A percentile compares a stretch with the other conserved stretches of the same genome.
Conservation (phyloP, 2,329 filamentous ascomycete genomes). For the Pestalotiopsis fici region DNA sequence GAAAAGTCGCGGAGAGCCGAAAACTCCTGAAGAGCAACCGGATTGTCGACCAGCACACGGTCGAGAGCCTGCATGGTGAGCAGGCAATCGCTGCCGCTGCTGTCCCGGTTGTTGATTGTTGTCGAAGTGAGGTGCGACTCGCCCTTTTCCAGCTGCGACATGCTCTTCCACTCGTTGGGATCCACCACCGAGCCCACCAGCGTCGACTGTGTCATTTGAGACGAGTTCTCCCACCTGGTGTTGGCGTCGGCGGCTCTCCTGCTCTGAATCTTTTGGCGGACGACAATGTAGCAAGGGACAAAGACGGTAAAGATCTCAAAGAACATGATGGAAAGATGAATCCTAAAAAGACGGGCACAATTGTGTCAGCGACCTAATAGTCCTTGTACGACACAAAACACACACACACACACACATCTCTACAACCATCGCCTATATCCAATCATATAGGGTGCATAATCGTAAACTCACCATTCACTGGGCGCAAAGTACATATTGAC, state of each 20-base stretch:
- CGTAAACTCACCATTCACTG: constrained; percentile 47
- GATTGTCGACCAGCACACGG: constrained; percentile 59
- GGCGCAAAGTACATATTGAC: constrained; percentile 51
- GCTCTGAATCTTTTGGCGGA: constrained; percentile 22
- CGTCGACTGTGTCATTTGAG: constrained; percentile 16
- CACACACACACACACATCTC: neutral
- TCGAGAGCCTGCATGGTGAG: constrained; percentile 62
- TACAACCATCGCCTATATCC: neutral
- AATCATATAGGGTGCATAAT: neutral
- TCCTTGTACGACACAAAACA: neutral
- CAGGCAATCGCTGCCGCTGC: constrained; percentile 37
- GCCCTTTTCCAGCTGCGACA: constrained; percentile 9
- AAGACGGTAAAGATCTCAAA: constrained; percentile 58
- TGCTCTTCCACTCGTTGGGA: constrained; percentile 17
- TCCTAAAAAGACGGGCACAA: constrained; percentile 21
- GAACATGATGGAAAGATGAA: constrained; percentile 52
- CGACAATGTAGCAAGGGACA: constrained; percentile 41
- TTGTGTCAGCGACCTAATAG: neutral
- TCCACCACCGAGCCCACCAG: constrained; percentile 12
- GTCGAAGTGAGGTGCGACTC: neutral
- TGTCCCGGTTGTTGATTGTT: constrained; percentile 14
- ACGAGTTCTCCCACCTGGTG: constrained; percentile 29
- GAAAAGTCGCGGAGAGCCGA: constrained; percentile 68
- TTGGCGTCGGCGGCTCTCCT: constrained; percentile 25
- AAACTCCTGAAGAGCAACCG: constrained; percentile 62